Base-by-base conservation (phyloP, 768 basidiomycete genomes). In the Pisolithus tinctorius region DNA sequence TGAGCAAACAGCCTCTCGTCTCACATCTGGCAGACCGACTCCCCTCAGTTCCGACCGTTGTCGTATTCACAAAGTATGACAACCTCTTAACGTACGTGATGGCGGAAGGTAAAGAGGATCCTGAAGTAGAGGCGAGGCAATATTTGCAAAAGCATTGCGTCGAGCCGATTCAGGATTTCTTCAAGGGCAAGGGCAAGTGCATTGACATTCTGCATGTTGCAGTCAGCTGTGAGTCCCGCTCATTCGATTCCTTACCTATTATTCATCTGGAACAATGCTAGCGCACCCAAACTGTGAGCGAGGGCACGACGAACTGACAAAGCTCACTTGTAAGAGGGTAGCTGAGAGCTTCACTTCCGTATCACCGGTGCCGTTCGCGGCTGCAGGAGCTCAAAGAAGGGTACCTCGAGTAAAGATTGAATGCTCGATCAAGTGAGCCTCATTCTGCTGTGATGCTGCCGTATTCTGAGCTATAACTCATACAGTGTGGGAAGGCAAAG, bases 21-120 rank as follows among this genome's bases (percentile, higher is more conserved):
- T 17, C 10, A 1, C 1, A 11, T 13, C 34, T 17, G 10, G 16
- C 34, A 34, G 7, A 25, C 29, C 14, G 14, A 25, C 4, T 6
- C 11, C 8, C 16, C 20, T 25, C 23, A 47, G 45, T 47, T 47
- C 45, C 45, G 55, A 54, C 29, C 6, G 11, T 23, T 43, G 44
- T 47, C 13, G 31, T 47, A 16, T 47, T 47, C 25, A 47, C 45
- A 36, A 31, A 47, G 25, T 47, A 34, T 17, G 56, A 54, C 51
- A 59, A 48, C 45, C 23, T 50, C 11, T 17, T 55, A 7, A 29
- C 45, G 58, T 1, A 34, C 10, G 9, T 47, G 4, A 1, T 6
- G 43, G 5, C 1, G 4, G 27, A 26, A 17, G 5, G 8, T 16
- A 5, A 27, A 1, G 27, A 4, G 14, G 30, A 31, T 20, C 31